Evolutionary conservation across 768 basidiomycete species (phyloP).

Genomic region (Tylopilus subfusipes): DNA sequence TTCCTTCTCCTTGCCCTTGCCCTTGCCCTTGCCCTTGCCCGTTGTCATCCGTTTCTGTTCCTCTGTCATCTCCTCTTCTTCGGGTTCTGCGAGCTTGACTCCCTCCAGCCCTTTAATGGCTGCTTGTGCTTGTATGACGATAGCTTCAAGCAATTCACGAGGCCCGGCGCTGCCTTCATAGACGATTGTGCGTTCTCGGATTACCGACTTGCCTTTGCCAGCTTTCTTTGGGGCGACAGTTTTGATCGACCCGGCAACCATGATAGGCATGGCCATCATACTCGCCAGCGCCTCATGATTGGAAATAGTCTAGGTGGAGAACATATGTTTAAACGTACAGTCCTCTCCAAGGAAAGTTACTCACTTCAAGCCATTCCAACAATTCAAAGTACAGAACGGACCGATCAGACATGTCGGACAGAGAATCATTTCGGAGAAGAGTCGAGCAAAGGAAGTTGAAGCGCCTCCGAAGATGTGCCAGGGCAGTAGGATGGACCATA

Average conservation of each 20-base stretch:
- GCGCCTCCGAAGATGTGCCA: slow-evolving; percentile 86
- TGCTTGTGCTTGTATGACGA: slow-evolving; percentile 89
- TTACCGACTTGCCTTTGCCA: slow-evolving; percentile 42
- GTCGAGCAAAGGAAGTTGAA: slow-evolving; percentile 88
- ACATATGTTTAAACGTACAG: neutral
- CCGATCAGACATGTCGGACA: slow-evolving; percentile 93
- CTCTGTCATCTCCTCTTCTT: slow-evolving; percentile 72
- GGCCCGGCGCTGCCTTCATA: slow-evolving; percentile 93
- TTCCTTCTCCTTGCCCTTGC: slow-evolving; percentile 54
- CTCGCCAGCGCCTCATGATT: slow-evolving; percentile 89
- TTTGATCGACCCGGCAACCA: slow-evolving; percentile 74
- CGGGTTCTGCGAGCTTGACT: slow-evolving; percentile 44
- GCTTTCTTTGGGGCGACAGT: slow-evolving; percentile 55
- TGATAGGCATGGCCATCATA: slow-evolving; percentile 97
- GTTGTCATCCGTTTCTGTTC: slow-evolving; percentile 85
- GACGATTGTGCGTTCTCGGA: slow-evolving; percentile 76
- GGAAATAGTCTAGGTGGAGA: slow-evolving; percentile 69
- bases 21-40: slow-evolving; percentile 64
- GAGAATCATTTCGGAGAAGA: slow-evolving; percentile 85
- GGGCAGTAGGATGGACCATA: slow-evolving; percentile 84
- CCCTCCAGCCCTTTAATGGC: slow-evolving; percentile 85
- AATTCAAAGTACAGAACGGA: slow-evolving; percentile 82
- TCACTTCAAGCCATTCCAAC: slow-evolving; percentile 89
- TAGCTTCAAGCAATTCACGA: slow-evolving; percentile 85
- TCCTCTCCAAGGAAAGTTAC: neutral